These are phyloP conservation scores for Periconia macrospinosa DNA, from an alignment of 2,329 filamentous ascomycete species.

Conservation along the genomic window DNA sequence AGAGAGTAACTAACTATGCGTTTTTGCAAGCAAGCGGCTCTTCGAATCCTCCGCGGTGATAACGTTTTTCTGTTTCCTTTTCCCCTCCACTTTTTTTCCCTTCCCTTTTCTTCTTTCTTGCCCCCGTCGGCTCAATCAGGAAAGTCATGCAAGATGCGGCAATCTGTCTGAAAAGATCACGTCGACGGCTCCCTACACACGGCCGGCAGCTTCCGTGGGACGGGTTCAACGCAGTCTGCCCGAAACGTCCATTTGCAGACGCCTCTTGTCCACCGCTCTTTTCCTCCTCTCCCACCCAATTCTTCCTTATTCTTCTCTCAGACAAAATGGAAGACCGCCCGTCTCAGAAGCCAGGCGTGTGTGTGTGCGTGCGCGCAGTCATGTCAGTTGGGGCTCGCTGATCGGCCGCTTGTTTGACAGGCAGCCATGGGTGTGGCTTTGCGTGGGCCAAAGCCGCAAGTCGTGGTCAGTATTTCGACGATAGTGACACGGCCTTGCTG, in stretches of 20 bases:
- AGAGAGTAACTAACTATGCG: too few species aligned
- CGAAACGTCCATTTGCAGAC: conserved; percentile 35
- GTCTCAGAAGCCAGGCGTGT: neutral
- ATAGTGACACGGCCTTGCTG: neutral
- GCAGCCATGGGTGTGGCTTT: conserved; percentile 14
- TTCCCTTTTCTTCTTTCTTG: neutral
- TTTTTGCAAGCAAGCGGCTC: too few species aligned
- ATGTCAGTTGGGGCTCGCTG: neutral
- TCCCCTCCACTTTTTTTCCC: neutral
- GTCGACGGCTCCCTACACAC: conserved; percentile 2
- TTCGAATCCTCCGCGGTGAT: too few species aligned
- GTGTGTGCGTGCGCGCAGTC: neutral
- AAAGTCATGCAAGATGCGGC: neutral
- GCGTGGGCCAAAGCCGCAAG: conserved; percentile 1
- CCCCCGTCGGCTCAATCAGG: neutral
- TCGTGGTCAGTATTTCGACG: neutral
- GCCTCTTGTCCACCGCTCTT: conserved; percentile 27
- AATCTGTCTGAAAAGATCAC: neutral
- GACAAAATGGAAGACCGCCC: conserved; percentile 2
- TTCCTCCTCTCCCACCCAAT: conserved; percentile 18
- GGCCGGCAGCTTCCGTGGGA: conserved; percentile 20
- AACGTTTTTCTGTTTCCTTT: neutral
- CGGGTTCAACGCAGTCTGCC: conserved; percentile 24
- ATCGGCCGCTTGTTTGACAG: conserved; percentile 6
- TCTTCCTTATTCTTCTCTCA: conserved; percentile 12